Base-by-base conservation (phyloP, 1,284 basidiomycete species). In the Pterulicium gracile region DNA sequence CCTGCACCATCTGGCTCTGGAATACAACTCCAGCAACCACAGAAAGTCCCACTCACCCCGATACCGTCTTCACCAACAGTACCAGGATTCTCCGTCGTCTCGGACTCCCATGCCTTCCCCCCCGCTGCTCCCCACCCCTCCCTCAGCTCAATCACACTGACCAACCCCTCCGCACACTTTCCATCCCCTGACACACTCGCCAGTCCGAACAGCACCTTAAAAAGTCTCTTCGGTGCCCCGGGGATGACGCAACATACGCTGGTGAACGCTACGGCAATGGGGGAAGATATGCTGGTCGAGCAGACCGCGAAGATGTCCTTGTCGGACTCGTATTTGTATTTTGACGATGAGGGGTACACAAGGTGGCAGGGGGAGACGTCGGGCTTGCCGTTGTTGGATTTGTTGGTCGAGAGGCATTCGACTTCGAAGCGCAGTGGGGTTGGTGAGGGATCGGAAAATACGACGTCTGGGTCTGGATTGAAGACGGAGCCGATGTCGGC, bases 361-460 rank as follows among this genome's bases (percentile, higher is more conserved):
- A 68, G 86, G 48, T 89, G 86, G 86, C 86, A 89, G 65, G 90
- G 90, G 24, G 88, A 92, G 56, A 88, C 88, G 0, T 93, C 89
- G 2, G 89, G 90, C 13, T 73, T 93, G 2, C 90, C 90, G 1
- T 73, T 93, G 12, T 73, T 93, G 22, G 87, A 92, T 57, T 64
- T 89, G 4, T 67, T 94, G 21, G 74, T 88, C 18, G 87, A 89
- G 57, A 65, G 68, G 24, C 69, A 69, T 43, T 54, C 50, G 45
- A 61, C 69, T 48, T 68, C 63, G 58, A 63, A 57, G 27, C 61
- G 50, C 47, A n/a, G n/a, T n/a, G n/a, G n/a, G n/a, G n/a, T 15
- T 13, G 19, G 4, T 17, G 36, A 39, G 15, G 15, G 7, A 13
- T 7, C n/a, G n/a, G 54, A 52, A 45, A 58, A 50, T 36, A 51